A percentile compares a stretch with the other conserved stretches of the same genome.
Evolutionary conservation across 306 rosid species (phyloP).

Genomic region (Medicago ruthenica): DNA sequence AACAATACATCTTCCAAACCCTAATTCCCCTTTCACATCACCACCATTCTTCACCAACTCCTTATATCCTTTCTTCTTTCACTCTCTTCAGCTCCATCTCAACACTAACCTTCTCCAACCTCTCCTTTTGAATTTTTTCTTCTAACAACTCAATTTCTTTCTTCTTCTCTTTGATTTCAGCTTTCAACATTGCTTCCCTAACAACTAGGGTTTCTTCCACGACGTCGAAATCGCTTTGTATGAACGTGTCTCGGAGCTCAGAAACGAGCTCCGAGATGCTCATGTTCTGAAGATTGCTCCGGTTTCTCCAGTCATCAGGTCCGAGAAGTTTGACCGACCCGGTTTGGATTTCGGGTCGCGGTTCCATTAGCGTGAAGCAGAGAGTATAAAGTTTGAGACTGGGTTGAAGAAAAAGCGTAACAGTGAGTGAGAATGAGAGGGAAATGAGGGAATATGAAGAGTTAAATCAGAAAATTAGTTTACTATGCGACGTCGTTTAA

Average conservation of each 20-base stretch:
- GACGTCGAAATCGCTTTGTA: conserved; percentile 25
- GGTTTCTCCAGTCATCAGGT: not conserved
- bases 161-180: conserved; percentile 20
- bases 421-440: no score
- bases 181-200: conserved; percentile 27
- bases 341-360: not conserved
- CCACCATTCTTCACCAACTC: no score
- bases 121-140: not conserved
- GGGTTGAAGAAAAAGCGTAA: no score
- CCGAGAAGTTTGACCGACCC: not conserved
- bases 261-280: conserved; percentile 38
- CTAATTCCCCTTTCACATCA: no score
- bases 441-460: no score
- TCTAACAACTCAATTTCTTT: not conserved
- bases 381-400: no score
- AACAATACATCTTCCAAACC: no score
- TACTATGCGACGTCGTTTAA: no score
- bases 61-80: not conserved
- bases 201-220: conserved; percentile 31
- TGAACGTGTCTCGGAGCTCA: conserved; percentile 32
- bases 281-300: not conserved
- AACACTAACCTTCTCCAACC: not conserved
- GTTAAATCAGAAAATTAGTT: no score
- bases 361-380: no score
- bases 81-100: not conserved